phyloP scores from a whole-genome alignment of 2,329 filamentous ascomycete species.

The Botrytis pseudocinerea region DNA sequence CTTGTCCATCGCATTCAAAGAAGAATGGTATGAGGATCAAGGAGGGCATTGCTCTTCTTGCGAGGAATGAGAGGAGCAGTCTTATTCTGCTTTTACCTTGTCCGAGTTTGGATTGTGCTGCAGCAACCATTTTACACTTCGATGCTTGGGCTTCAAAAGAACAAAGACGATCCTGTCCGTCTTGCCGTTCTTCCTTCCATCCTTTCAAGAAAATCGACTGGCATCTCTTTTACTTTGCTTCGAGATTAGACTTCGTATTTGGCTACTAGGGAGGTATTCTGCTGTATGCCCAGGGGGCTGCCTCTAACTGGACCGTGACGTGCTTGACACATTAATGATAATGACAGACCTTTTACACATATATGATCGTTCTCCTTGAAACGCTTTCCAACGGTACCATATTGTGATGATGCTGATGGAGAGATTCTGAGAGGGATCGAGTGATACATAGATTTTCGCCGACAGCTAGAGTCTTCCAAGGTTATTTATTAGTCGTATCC shows the following conservation, averaged over 20 bases:
- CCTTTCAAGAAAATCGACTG: neutral
- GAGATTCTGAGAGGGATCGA: neutral
- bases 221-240: neutral
- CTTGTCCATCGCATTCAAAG: no score
- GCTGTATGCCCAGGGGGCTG: neutral
- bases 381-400: neutral
- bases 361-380: neutral
- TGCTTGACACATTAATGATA: neutral
- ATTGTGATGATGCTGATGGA: neutral
- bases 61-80: no score
- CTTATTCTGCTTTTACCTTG: neutral
- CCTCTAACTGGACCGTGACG: neutral
- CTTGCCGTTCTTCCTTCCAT: neutral
- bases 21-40: no score
- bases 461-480: neutral
- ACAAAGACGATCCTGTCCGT: constrained; percentile 2
- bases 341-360: neutral
- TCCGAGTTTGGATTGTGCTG: neutral
- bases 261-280: neutral
- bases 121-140: neutral
- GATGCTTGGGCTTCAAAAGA: neutral
- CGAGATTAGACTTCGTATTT: constrained; percentile 9
- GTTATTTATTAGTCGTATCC: neutral
- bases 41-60: no score
- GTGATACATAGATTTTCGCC: neutral